Conservation (phyloP, 2,329 filamentous ascomycete species). For the Colletotrichum plurivorum region DNA sequence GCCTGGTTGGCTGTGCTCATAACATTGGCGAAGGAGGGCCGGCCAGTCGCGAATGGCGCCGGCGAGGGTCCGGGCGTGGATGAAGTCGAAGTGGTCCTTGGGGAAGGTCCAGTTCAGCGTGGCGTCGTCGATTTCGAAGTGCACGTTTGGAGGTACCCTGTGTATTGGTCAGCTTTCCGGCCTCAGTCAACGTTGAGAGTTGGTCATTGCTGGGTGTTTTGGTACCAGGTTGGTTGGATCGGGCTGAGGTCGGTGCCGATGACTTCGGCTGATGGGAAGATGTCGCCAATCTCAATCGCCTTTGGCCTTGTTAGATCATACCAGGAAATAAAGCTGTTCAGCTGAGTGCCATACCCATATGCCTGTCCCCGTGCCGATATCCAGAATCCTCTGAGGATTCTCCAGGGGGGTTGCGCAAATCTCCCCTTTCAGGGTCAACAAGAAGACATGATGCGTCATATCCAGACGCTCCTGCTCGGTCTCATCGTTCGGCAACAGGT, state of each 20-base stretch:
- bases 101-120: slow-evolving; percentile 44
- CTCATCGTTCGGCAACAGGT: slow-evolving; percentile 60
- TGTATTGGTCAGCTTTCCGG: no score
- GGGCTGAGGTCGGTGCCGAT: slow-evolving; percentile 46
- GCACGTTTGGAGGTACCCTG: no score
- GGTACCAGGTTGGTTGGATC: slow-evolving; percentile 42
- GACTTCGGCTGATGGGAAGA: slow-evolving; percentile 66
- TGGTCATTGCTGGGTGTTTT: no score
- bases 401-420: slow-evolving; percentile 55
- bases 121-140: slow-evolving; percentile 42
- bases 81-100: slow-evolving; percentile 50
- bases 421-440: slow-evolving; percentile 50
- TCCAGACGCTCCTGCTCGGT: slow-evolving; percentile 58
- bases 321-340: no score
- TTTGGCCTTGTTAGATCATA: no score
- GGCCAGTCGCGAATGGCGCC: slow-evolving; percentile 50
- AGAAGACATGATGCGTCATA: slow-evolving; percentile 54
- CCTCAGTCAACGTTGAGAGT: no score
- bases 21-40: slow-evolving; percentile 8
- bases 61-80: slow-evolving; percentile 50
- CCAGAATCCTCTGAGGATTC: slow-evolving; percentile 55
- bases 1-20: no score
- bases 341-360: slow-evolving; percentile 60
- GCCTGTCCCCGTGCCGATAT: slow-evolving; percentile 61
- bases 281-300: slow-evolving; percentile 75